A percentile compares a stretch with the other conserved stretches of the same genome.
Conservation (phyloP, 2,329 filamentous ascomycete species). For the Ilyonectria robusta region DNA sequence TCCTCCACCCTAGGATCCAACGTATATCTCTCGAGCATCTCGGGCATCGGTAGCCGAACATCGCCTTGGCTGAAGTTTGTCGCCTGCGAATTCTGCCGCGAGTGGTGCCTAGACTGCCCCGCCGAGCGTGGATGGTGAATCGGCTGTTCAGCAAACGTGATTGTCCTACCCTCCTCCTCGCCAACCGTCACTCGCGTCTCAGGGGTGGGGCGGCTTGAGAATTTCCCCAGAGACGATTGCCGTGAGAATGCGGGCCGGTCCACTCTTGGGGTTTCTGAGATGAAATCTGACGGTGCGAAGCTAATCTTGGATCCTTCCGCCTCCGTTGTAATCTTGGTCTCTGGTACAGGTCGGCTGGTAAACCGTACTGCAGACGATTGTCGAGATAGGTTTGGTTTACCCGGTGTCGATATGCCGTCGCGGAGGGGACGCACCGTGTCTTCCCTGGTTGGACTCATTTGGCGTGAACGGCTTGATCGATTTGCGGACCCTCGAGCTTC, state of each 20-base stretch:
- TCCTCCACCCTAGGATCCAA: conserved; percentile 39
- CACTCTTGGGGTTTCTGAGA: conserved; percentile 46
- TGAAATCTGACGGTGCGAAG: conserved; percentile 67
- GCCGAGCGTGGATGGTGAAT: conserved; percentile 39
- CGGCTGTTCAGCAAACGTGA: conserved; percentile 70
- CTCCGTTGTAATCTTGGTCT: conserved; percentile 75
- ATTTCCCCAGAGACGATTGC: conserved; percentile 67
- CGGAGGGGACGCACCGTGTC: conserved; percentile 38
- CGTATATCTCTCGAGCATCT: conserved; percentile 59
- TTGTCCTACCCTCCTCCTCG: conserved; percentile 68
- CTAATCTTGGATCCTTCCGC: conserved; percentile 76
- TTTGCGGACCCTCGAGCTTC: conserved; percentile 26
- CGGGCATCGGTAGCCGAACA: conserved; percentile 59
- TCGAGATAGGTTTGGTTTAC: conserved; percentile 64
- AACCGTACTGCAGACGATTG: conserved; percentile 73
- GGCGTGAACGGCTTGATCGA: conserved; percentile 39
- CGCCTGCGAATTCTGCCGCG: conserved; percentile 55
- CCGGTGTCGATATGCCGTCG: conserved; percentile 44
- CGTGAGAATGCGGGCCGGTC: conserved; percentile 57
- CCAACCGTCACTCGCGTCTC: conserved; percentile 71
- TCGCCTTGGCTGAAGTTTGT: conserved; percentile 53
- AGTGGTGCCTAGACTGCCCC: conserved; percentile 53
- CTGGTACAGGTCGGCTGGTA: conserved; percentile 80
- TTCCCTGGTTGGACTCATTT: conserved; percentile 45
- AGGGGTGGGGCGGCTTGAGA: conserved; percentile 75